phyloP scores from a whole-genome alignment of 768 basidiomycete species.

The Rhodotorula taiwanensis region DNA sequence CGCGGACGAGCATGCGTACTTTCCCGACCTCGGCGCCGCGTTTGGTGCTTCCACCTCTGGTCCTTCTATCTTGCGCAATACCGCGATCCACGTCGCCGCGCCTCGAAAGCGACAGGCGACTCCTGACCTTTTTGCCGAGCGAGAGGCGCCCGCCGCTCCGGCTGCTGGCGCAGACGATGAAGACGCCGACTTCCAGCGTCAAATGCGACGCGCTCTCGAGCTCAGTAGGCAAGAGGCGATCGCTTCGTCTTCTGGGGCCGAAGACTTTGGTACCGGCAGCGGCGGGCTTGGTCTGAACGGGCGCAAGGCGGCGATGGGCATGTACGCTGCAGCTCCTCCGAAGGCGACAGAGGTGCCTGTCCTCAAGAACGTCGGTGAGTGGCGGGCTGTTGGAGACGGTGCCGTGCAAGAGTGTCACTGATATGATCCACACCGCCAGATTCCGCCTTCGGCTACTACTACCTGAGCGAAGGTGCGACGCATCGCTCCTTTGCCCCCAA shows the following conservation, averaged over 20 bases:
- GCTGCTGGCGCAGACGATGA: not conserved
- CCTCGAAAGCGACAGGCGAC: not conserved
- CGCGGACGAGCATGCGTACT: too few relatives aligned
- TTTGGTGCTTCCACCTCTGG: not conserved
- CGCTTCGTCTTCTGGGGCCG: not conserved
- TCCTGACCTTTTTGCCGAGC: not conserved
- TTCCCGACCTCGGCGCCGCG: not conserved
- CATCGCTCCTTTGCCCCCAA: not conserved
- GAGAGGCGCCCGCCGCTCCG: too few relatives aligned
- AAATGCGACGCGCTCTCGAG: not conserved
- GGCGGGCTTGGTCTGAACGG: slow-evolving; percentile 2
- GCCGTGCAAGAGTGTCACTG: not conserved
- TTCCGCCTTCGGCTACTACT: slow-evolving; percentile 24
- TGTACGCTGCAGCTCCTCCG: not conserved
- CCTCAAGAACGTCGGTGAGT: slow-evolving; percentile 22
- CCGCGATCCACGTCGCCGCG: not conserved
- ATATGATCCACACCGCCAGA: not conserved
- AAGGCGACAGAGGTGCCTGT: not conserved
- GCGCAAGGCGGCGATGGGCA: slow-evolving; percentile 11
- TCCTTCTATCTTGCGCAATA: not conserved
- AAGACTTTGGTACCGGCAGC: not conserved
- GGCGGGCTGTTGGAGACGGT: too few relatives aligned
- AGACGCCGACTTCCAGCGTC: not conserved
- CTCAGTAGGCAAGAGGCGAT: not conserved
- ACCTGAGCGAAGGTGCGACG: slow-evolving; percentile 29